phyloP scores from a whole-genome alignment of 2,329 filamentous ascomycete genomes.

The Exophiala viscosa region DNA sequence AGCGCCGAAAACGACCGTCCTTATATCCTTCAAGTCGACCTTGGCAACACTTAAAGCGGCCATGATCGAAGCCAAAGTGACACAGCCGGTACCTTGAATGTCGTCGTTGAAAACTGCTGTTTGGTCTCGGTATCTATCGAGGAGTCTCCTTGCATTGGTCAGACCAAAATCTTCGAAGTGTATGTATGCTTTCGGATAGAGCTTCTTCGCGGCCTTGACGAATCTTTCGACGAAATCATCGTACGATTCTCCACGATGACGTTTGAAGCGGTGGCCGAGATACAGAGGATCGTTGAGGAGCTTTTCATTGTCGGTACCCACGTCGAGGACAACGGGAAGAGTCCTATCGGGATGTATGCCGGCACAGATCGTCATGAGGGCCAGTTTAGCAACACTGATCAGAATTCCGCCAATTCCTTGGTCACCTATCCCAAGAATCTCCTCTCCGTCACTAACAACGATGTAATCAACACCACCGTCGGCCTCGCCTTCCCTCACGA shows the following conservation, averaged over 20 bases:
- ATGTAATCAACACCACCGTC: constrained; percentile 68
- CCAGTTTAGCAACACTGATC: constrained; percentile 79
- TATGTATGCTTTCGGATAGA: constrained; percentile 76
- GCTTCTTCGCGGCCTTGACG: constrained; percentile 61
- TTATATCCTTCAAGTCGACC: constrained; percentile 63
- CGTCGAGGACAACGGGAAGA: constrained; percentile 78
- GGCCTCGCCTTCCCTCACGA: background rate
- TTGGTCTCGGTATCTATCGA: constrained; percentile 69
- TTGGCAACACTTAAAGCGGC: constrained; percentile 68
- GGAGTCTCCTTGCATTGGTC: constrained; percentile 67
- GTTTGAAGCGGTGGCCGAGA: constrained; percentile 63
- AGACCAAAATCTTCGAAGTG: constrained; percentile 90
- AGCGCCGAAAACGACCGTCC: constrained; percentile 73
- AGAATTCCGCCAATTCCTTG: constrained; percentile 82
- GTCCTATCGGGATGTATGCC: constrained; percentile 77
- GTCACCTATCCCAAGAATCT: constrained; percentile 79
- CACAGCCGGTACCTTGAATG: constrained; percentile 82
- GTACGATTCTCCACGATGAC: constrained; percentile 68
- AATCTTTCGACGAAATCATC: constrained; percentile 74
- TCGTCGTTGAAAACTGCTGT: constrained; percentile 90
- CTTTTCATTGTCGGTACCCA: constrained; percentile 75
- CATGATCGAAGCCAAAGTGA: constrained; percentile 78
- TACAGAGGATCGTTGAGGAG: constrained; percentile 75
- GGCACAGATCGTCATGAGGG: constrained; percentile 79
- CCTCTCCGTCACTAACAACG: constrained; percentile 70